Base-by-base conservation (phyloP, 2,329 filamentous ascomycete species). In the Phialocephala sp. region DNA sequence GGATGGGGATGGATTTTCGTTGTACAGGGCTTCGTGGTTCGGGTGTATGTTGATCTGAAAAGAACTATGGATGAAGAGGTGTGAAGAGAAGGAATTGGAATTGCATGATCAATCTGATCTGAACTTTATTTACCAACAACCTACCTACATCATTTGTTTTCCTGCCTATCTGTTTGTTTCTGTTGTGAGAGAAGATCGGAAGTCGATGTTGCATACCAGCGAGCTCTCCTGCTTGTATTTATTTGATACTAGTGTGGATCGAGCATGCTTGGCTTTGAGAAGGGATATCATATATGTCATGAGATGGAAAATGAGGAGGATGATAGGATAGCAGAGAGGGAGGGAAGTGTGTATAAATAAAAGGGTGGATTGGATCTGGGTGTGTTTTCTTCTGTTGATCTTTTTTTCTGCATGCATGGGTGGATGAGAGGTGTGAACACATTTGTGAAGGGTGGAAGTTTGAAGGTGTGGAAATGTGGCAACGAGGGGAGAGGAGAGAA, bases 241-340 rank as follows among this genome's bases (percentile, higher is more conserved):
- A 32, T 32, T 32, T 32, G 27, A 32, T 6, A 32, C 27, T 3
- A 6, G 27, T 6, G 39, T 45, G 55, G 50, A 61, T 68, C 41
- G 66, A 68, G 66, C 61, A 59, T 43, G 59, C 64, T 24, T 47
- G 58, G 41, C 36, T 56, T 63, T 64, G 37, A 12, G 15, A 32
- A 6, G 27, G 6, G 27, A 32, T 32, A 32, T 32, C 6, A 32
- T 32, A 6, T n/a, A 32, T 3, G 27, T 32, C 6, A 3, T 32
- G 27, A 32, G 27, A 32, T 32, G 27, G 27, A 32, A 32, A 3
- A 6, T 32, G 27, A 6, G 27, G 27, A 32, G 27, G 27, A 32
- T 32, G 27, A 32, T 3, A 3, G 27, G 37, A 43, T 18, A 6
- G 12, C 4, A 43, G 15, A 14, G 15, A 43, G 18, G n/a, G 15